Evolutionary conservation across 257 asterid genomes (phyloP).

Genomic region (Haberlea rhodopensis): DNA sequence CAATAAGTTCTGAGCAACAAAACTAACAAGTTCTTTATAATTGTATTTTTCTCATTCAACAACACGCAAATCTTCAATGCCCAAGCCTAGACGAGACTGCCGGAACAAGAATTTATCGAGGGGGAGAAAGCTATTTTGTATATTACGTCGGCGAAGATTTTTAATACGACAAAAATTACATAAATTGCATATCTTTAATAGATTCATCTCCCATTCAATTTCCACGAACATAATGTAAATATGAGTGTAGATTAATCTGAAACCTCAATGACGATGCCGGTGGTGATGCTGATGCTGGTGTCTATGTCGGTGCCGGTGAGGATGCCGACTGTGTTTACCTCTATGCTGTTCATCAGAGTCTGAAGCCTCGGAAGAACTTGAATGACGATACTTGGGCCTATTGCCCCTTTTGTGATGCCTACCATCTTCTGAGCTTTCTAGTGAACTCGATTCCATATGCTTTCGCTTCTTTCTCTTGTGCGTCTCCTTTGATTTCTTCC

Average conservation of each 20-base stretch:
- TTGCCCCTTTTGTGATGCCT: slow-evolving; percentile 41
- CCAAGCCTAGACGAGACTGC: too few species aligned
- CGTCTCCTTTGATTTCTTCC: slow-evolving; percentile 41
- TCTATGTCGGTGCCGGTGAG: slow-evolving; percentile 18
- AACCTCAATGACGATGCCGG: slow-evolving; percentile 1
- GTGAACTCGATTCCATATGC: slow-evolving; percentile 36
- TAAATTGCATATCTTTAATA: too few species aligned
- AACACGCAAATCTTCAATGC: too few species aligned
- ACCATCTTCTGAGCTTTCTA: slow-evolving; percentile 47
- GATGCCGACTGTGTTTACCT: slow-evolving; percentile 25
- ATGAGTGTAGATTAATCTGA: slow-evolving; percentile 15
- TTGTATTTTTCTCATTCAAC: too few species aligned
- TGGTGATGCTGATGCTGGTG: slow-evolving; percentile 4
- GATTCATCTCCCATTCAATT: background rate
- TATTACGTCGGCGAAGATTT: too few species aligned
- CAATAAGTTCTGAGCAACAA: too few species aligned
- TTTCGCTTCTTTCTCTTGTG: slow-evolving; percentile 41
- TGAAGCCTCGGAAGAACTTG: slow-evolving; percentile 11
- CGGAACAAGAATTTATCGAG: too few species aligned
- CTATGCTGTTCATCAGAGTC: slow-evolving; percentile 19
- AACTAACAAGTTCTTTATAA: too few species aligned
- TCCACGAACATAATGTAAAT: background rate
- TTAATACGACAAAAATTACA: too few species aligned
- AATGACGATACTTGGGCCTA: slow-evolving; percentile 27
- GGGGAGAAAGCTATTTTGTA: too few species aligned